phyloP scores from a whole-genome alignment of 257 asterid species.

The Sherardia arvensis region DNA sequence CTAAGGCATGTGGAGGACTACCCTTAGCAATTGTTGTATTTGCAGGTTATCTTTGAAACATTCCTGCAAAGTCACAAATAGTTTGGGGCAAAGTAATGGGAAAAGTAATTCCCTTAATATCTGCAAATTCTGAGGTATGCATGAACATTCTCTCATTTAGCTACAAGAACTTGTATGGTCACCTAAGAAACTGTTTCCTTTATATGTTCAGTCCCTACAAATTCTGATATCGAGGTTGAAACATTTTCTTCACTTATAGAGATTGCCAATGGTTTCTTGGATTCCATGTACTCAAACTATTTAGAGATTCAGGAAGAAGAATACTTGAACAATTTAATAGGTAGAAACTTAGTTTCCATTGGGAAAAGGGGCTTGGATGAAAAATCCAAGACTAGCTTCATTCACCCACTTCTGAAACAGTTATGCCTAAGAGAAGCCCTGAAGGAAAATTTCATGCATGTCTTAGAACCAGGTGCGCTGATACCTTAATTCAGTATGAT shows the following conservation, averaged over 20 bases:
- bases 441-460: constrained; percentile 28
- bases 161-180: too few species aligned
- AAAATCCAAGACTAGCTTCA: constrained; percentile 20
- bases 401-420: constrained; percentile 26
- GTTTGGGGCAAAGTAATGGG: too few species aligned
- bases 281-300: background rate
- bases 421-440: constrained; percentile 35
- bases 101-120: too few species aligned
- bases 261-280: constrained; percentile 35
- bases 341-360: constrained; percentile 21
- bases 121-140: too few species aligned
- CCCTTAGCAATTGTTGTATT: too few species aligned
- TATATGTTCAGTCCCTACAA: constrained; percentile 26
- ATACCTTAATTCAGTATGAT: background rate
- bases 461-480: background rate
- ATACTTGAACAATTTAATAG: constrained; percentile 26
- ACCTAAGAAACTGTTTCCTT: too few species aligned
- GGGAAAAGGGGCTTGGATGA: constrained; percentile 16
- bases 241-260: constrained; percentile 19
- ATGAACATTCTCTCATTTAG: too few species aligned
- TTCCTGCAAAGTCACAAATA: too few species aligned
- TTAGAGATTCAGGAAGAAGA: constrained; percentile 24
- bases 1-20: too few species aligned
- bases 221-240: constrained; percentile 22
- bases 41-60: too few species aligned